Base-by-base conservation (phyloP, 1,284 basidiomycete genomes). In the Pascua guehoae region DNA sequence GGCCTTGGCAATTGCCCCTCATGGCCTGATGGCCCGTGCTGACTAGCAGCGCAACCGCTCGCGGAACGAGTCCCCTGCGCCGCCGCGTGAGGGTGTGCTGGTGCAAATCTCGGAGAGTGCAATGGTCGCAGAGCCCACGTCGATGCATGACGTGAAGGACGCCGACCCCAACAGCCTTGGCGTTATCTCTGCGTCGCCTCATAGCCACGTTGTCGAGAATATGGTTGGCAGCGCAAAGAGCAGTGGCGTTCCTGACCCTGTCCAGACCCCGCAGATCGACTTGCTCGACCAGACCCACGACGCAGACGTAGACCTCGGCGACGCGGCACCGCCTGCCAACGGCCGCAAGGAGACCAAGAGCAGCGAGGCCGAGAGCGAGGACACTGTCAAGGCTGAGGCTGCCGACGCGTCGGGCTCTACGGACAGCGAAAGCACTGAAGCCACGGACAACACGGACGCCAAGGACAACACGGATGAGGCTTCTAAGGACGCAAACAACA, bases 61-160 rank as follows among this genome's bases (percentile, higher is more conserved):
- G 50, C 45, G 49, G 4, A 38, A 47, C 42, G 49, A 18, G 11
- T 43, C 53, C 15, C 47, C 47, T 18, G 43, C 42, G 5, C 49
- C 37, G 16, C 40, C 41, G n/a, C 53, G 53, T n/a, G 58, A 60
- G 45, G 54, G 49, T 43, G 40, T 56, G 42, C 50, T 58, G 2
- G 53, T 56, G 32, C 44, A 58, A 12, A 17, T 61, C 15, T 14
- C 36, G 1, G 58, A 59, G 18, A 38, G 36, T 12, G 37, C 47
- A 4, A 24, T 39, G 15, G n/a, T 43, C 41, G 41, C 38, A 38
- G 60, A 61, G 16, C 50, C 53, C 12, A 47, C 41, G 14, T 3
- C 14, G 8, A 5, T 47, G 1, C 16, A 14, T 8, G 44, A 37
- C 24, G 5, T 50, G 24, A 41, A 32, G 18, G 8, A 24, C 4